These are phyloP conservation scores for Asclepias syriaca DNA, from an alignment of 257 asterid genomes.

Conservation along the genomic window DNA sequence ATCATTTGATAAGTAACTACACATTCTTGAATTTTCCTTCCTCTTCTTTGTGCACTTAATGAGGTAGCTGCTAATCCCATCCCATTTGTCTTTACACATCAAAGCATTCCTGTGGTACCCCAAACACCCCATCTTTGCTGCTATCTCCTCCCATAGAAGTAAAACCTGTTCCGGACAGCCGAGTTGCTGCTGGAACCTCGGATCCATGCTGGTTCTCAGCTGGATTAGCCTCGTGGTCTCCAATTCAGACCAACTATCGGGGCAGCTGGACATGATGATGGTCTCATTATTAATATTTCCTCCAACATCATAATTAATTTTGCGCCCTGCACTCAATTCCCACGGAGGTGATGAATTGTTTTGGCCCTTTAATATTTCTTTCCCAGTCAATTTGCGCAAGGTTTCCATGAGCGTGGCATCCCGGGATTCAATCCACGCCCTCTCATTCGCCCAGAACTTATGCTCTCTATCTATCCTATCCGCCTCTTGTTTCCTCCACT, in stretches of 20 bases:
- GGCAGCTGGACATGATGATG: conserved; percentile 16
- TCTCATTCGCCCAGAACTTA: conserved; percentile 74
- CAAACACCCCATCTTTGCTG: conserved; percentile 49
- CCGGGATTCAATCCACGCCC: conserved; percentile 80
- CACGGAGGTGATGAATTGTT: background rate
- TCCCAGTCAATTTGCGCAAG: conserved; percentile 40
- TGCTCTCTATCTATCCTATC: conserved; percentile 68
- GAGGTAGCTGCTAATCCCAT: conserved; percentile 40
- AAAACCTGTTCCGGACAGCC: conserved; percentile 35
- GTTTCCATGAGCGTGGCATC: conserved; percentile 70
- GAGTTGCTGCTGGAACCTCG: conserved; percentile 32
- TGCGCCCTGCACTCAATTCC: conserved; percentile 4
- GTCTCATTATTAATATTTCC: conserved; percentile 24
- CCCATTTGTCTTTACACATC: conserved; percentile 70
- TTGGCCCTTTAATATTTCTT: conserved; percentile 17
- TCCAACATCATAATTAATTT: conserved; percentile 22
- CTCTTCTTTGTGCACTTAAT: conserved; percentile 54
- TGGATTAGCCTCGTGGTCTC: conserved; percentile 53
- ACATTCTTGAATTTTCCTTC: conserved; percentile 45
- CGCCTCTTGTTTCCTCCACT: conserved; percentile 73
- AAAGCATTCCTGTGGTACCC: conserved; percentile 59
- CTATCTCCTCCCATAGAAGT: conserved; percentile 68
- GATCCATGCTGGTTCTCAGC: conserved; percentile 48
- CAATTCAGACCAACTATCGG: conserved; percentile 46
- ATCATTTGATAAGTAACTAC: conserved; percentile 27